These are phyloP conservation scores for Boechera stricta DNA, from an alignment of 345 rosid genomes.

Conservation along the genomic window DNA sequence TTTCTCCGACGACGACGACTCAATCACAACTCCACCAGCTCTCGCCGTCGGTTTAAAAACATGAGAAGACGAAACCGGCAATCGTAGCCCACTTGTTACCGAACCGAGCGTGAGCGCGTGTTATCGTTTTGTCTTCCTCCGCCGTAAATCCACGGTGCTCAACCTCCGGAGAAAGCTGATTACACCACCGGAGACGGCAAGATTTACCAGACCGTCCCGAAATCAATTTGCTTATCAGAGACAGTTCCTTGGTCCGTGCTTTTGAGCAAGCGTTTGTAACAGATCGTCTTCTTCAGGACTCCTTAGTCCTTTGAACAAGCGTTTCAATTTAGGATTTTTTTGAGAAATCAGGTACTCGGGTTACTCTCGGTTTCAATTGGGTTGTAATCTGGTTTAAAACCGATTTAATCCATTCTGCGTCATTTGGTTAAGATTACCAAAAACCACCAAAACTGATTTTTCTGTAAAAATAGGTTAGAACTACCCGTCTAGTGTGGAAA, in stretches of 20 bases:
- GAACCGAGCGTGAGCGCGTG: constrained; percentile 78
- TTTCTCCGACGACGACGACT: constrained; percentile 46
- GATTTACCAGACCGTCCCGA: constrained; percentile 95
- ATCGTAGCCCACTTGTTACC: constrained; percentile 99
- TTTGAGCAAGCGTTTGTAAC: constrained; percentile 63
- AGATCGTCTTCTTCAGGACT: constrained; percentile 90
- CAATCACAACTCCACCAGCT: constrained; percentile 49
- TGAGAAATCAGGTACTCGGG: too few species aligned
- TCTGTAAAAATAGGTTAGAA: too few species aligned
- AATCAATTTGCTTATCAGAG: constrained; percentile 85
- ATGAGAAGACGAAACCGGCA: not conserved
- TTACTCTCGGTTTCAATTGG: too few species aligned
- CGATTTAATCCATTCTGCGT: too few species aligned
- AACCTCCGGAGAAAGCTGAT: constrained; percentile 92
- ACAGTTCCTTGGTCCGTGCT: constrained; percentile 91
- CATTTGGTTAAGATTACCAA: too few species aligned
- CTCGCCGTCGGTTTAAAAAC: constrained; percentile 55
- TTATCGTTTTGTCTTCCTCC: constrained; percentile 75
- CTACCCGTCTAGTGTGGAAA: too few species aligned
- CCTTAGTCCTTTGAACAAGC: constrained; percentile 82
- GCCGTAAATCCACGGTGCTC: constrained; percentile 80
- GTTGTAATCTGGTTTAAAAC: too few species aligned
- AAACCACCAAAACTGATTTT: too few species aligned
- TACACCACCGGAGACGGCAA: constrained; percentile 93
- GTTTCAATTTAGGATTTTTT: too few species aligned